Conservation (phyloP, 2,329 filamentous ascomycete genomes). For the Arthroderma sp. region DNA sequence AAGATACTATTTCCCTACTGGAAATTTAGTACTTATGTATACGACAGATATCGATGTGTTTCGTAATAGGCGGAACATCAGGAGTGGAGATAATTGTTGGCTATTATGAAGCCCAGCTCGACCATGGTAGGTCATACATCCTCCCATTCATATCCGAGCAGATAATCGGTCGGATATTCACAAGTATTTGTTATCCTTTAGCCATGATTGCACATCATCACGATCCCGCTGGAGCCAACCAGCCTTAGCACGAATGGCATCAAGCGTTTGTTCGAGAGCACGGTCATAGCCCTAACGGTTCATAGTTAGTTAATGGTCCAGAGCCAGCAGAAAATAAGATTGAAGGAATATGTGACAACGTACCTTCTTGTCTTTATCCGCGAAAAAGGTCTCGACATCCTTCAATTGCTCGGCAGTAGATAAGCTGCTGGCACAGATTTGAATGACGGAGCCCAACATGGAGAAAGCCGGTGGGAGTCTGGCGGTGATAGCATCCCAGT, state of each 20-base stretch:
- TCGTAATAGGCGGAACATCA: too few relatives aligned
- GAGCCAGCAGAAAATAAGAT: background rate
- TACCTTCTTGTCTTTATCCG: slow-evolving; percentile 63
- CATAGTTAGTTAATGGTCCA: slow-evolving; percentile 7
- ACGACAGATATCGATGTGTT: too few relatives aligned
- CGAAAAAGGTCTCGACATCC: slow-evolving; percentile 70
- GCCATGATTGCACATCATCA: slow-evolving; percentile 61
- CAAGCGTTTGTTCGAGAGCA: slow-evolving; percentile 76
- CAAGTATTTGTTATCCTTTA: slow-evolving; percentile 53
- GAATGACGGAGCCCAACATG: slow-evolving; percentile 74
- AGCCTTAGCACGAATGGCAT: slow-evolving; percentile 72
- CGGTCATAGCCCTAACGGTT: slow-evolving; percentile 56
- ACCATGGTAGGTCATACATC: too few relatives aligned
- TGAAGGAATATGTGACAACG: slow-evolving; percentile 6
- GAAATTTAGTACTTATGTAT: too few relatives aligned
- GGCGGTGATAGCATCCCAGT: slow-evolving; percentile 75
- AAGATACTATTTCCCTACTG: too few relatives aligned
- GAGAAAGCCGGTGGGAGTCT: slow-evolving; percentile 74
- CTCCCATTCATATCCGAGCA: background rate
- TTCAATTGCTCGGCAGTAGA: slow-evolving; percentile 62
- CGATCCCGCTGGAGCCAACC: slow-evolving; percentile 67
- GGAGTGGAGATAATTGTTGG: too few relatives aligned
- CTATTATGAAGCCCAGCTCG: too few relatives aligned
- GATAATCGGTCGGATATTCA: background rate
- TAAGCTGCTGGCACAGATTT: slow-evolving; percentile 70